Evolutionary conservation across 495 filamentous ascomycete species (phyloP).

Genomic region (Collariella sp.): DNA sequence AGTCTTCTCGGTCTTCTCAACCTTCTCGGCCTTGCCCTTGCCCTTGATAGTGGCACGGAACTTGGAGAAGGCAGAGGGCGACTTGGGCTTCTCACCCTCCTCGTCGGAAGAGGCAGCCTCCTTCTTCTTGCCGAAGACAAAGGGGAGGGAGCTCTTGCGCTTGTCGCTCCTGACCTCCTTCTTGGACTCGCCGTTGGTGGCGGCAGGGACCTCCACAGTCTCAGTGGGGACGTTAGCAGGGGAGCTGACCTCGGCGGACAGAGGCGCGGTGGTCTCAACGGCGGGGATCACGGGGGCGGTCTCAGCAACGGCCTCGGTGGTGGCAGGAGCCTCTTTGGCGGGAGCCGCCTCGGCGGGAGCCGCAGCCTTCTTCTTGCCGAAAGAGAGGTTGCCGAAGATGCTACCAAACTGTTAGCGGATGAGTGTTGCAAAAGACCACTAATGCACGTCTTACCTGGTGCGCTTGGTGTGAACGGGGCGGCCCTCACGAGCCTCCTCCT

Average conservation of each 20-base stretch:
- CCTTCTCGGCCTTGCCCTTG: constrained; percentile 35
- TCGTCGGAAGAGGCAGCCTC: constrained; percentile 39
- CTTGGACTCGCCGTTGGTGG: constrained; percentile 45
- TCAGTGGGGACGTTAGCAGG: constrained; percentile 39
- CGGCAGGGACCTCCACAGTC: constrained; percentile 34
- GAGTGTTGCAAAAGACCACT: no score
- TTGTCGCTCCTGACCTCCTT: constrained; percentile 47
- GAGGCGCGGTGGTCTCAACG: constrained; percentile 47
- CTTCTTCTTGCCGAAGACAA: constrained; percentile 48
- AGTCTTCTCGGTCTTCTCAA: constrained; percentile 44
- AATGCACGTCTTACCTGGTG: constrained; percentile 1
- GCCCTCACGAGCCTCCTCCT: constrained; percentile 24
- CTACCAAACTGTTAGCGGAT: constrained; percentile 32
- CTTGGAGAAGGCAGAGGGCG: constrained; percentile 48
- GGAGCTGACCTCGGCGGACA: constrained; percentile 39
- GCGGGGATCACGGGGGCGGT: constrained; percentile 49
- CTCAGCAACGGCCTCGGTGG: constrained; percentile 44
- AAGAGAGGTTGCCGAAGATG: constrained; percentile 46
- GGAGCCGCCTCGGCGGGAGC: constrained; percentile 33
- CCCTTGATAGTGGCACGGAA: constrained; percentile 46
- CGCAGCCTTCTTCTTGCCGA: constrained; percentile 47
- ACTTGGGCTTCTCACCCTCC: constrained; percentile 44
- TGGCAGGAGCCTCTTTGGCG: constrained; percentile 28
- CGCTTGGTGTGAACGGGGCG: constrained; percentile 19
- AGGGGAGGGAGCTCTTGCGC: constrained; percentile 50